Conservation (phyloP, 2,329 filamentous ascomycete species). For the Aspergillus fischeri region DNA sequence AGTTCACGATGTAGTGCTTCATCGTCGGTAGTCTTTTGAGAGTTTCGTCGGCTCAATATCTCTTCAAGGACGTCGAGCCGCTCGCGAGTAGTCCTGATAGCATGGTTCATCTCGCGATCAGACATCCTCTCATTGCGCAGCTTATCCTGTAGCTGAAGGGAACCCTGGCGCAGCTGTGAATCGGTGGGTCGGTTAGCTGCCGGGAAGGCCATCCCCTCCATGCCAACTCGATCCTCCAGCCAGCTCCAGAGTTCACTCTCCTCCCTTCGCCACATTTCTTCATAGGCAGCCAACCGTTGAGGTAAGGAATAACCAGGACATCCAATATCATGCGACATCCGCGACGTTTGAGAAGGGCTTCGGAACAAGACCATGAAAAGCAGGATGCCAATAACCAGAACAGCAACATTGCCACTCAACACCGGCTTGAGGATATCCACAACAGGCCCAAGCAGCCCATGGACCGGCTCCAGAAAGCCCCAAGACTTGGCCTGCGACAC, state of each 20-base stretch:
- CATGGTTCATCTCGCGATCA: constrained; percentile 70
- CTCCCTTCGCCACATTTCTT: constrained; percentile 86
- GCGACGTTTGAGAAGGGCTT: constrained; percentile 28
- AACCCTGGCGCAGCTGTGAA: constrained; percentile 42
- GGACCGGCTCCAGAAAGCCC: constrained; percentile 78
- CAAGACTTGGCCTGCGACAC: constrained; percentile 54
- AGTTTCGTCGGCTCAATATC: constrained; percentile 60
- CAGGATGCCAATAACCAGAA: constrained; percentile 68
- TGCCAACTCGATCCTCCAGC: constrained; percentile 79
- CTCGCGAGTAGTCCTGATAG: constrained; percentile 82
- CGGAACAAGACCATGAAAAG: constrained; percentile 72
- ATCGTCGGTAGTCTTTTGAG: constrained; percentile 13
- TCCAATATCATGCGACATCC: constrained; percentile 34
- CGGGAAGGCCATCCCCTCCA: constrained; percentile 53
- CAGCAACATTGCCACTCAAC: constrained; percentile 71
- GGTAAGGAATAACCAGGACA: constrained; percentile 45
- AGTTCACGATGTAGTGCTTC: constrained; percentile 23
- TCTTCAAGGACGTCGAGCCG: constrained; percentile 72
- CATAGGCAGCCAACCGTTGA: constrained; percentile 75
- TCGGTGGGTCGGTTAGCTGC: constrained; percentile 22
- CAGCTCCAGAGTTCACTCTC: constrained; percentile 90
- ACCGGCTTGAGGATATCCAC: constrained; percentile 66
- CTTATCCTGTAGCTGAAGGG: constrained; percentile 39
- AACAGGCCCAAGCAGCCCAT: constrained; percentile 64
- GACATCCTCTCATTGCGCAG: constrained; percentile 65